Evolutionary conservation across 768 basidiomycete species (phyloP), one percentile per base, ranked within the genome.

Genomic region (Aureoboletus auriporus): DNA sequence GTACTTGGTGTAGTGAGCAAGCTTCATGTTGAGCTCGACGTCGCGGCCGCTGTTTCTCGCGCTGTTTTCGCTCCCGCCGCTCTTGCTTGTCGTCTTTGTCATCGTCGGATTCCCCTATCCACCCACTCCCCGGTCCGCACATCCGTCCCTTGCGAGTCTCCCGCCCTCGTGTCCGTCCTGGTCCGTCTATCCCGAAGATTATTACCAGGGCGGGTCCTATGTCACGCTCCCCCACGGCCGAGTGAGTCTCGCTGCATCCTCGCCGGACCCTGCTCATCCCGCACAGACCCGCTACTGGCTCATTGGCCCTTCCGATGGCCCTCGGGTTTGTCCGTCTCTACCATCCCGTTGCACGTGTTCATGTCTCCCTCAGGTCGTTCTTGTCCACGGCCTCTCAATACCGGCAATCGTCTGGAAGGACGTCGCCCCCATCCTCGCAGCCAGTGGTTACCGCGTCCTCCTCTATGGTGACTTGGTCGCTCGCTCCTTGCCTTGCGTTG

Each of bases 371-470:
- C 44, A 91, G 88, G 71, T 91, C 17, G 80, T 88, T 9, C 72
- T 90, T 30, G 83, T 92, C 8, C 84, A 89, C 53, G 89, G 89
- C 11, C 74, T 90, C 13, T 86, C 84, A 13, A 78, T 89, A 30
- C 87, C 89, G 6, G 73, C 86, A 29, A 78, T 89, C 40, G 75
- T 89, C 45, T 90, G 85, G 86, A 83, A 79, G 59, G 82, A 89
- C 37, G 75, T 92, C 20, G 84, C 83, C 1, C 84, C 85, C 5
- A 68, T 69, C 39, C 75, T 89, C 2, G 82, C 78, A 14, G 68
- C 75, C 8, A 73, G 69, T 46, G 86, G 87, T 7, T 84, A 80
- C 69, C 84, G 84, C 47, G 82, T 91, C 40, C 74, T 92, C 23
- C 71, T 89, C 7, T 92, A 89, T 54, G 87, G 87, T 86, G 36